Evolutionary conservation across 768 basidiomycete genomes (phyloP), one percentile per base, ranked within the genome.

Genomic region (Tylopilus vinaceipallidus): DNA sequence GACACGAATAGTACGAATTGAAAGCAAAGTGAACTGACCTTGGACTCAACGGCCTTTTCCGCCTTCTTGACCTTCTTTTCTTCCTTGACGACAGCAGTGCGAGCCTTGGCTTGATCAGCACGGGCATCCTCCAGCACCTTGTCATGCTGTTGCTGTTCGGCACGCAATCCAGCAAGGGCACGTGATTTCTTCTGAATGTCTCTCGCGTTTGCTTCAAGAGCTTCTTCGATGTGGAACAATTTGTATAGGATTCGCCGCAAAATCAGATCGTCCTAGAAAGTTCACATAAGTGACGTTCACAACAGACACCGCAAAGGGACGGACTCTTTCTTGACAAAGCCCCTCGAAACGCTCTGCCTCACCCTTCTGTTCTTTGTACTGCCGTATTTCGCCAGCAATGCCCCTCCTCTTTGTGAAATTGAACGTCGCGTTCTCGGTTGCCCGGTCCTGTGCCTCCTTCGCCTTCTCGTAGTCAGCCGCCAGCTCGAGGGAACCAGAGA

Each of bases 351-450:
- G 76, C 56, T 91, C 89, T 4, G 94, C 92, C 64, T 98, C 95
- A 5, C 80, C 82, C 68, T 95, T 93, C 71, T 98, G 97, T 64
- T 98, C 94, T 72, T 92, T 93, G 71, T 95, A 98, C 62, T 95
- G 93, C 67, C 91, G 94, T 57, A 97, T 94, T 68, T 99, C 97
- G 8, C 90, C 90, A 1, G 92, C 80, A 53, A 98, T 94, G 10
- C 93, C 92, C 45, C 95, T 79, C 39, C 95, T 82, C 66, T 95
- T 98, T 5, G 87, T 89, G 65, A 95, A 98, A 66, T 95, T 97
- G 72, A 88, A 86, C 0, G 93, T 95, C 3, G 94, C 92, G 49
- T 90, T 89, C 60, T 98, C 97, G 0, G 93, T 95, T 6, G 95
- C 94, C 42, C 86, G 81, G 9, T 95, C 91, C 62, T 93, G 91